Base-by-base conservation (phyloP, 176 grass and related monocot species). In the Alopecurus myosuroides region DNA sequence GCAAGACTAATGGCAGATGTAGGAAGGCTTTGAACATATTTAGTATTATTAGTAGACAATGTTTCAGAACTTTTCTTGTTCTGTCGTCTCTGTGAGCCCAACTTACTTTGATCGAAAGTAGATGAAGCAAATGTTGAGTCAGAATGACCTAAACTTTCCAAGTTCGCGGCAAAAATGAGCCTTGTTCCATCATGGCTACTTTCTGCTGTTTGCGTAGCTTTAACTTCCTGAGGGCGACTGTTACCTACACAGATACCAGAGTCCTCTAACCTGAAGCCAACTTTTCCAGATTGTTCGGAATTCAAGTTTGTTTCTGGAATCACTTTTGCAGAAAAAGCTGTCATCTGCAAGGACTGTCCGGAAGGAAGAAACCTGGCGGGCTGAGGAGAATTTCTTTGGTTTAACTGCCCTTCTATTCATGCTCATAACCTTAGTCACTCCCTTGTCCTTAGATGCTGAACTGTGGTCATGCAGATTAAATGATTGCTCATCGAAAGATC, bases 111-210 rank as follows among this genome's bases (percentile, higher is more conserved):
- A 63, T 80, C 36, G 63, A 58, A 82, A 89, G 53, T 42, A 83
- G 82, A 76, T 82, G 87, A 82, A 19, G 70, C 79, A 82, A 91
- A 94, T 79, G 37, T 80, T 64, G 91, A 87, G 76, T 81, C 53
- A 70, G 78, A 85, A 33, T 52, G 74, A 87, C 28, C 37, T 40
- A 76, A 71, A 70, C 55, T 64, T 26, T 85, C 78, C 26, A 53
- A 35, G 51, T 86, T 85, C 30, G n/a, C 63, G 42, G 73, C 30
- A 80, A 78, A 82, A 48, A 53, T 80, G 80, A 85, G 76, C 29
- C 72, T 49, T 9, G 71, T 78, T 89, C 49, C 81, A 69, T 64
- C 40, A 48, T 31, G 36, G 5, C 41, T 91, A 78, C 13, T 76
- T 82, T 85, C 70, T 74, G 45, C 40, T 77, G 56, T 52, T 25